Evolutionary conservation across 352 stramenopile genomes (phyloP).

Genomic region (Pythium pectinolyticum): DNA sequence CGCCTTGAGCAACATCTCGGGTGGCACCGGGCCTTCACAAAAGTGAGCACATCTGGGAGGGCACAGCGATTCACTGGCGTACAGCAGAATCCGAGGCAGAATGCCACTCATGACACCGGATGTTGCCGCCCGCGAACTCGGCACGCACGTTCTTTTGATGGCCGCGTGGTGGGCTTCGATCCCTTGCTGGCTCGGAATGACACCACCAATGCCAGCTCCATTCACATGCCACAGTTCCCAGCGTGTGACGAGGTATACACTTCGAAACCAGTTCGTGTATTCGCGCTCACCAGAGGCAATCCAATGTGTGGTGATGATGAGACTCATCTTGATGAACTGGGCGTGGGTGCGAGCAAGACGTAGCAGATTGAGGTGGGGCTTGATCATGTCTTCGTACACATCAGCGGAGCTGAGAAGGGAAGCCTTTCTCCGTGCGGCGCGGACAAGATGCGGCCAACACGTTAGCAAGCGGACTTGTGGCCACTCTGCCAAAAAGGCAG

Average conservation of each 20-base stretch:
- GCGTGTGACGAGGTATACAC: background rate
- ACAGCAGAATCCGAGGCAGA: conserved; percentile 9
- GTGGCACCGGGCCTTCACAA: conserved; percentile 12
- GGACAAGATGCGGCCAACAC: conserved; percentile 13
- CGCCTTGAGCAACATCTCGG: conserved; percentile 16
- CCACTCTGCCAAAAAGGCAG: conserved; percentile 6
- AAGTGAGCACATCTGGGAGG: conserved; percentile 1
- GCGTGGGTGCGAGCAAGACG: background rate
- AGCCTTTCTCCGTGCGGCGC: background rate
- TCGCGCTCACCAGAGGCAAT: background rate
- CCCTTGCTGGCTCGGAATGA: conserved; percentile 8
- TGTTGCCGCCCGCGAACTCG: conserved; percentile 3
- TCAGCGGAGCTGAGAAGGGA: background rate
- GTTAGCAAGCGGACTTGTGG: background rate
- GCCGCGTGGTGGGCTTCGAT: conserved; percentile 22
- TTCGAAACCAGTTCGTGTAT: conserved; percentile 14
- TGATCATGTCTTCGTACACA: conserved; percentile 3
- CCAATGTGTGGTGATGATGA: conserved; percentile 3
- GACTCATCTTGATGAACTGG: conserved; percentile 12
- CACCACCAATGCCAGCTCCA: background rate
- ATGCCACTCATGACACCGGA: conserved; percentile 12
- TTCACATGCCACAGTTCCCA: conserved; percentile 11
- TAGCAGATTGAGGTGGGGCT: conserved; percentile 5
- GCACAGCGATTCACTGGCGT: conserved; percentile 6
- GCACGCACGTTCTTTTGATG: conserved; percentile 19